A percentile compares a stretch with the other conserved stretches of the same genome.
Evolutionary conservation across 2,329 filamentous ascomycete genomes (phyloP).

Genomic region (Penicillium capsulatum): DNA sequence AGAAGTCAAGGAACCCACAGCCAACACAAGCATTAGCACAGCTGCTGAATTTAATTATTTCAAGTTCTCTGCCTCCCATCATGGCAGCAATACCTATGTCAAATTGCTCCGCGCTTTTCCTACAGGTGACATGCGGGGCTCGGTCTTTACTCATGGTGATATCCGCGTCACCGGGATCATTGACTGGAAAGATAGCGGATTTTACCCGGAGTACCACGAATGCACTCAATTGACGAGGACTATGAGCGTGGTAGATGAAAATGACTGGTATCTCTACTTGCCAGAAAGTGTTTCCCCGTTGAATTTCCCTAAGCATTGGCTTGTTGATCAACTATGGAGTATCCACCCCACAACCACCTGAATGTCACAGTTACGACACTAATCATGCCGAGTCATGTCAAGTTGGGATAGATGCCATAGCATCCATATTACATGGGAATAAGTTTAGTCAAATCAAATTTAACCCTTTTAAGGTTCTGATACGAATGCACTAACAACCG

Average conservation of each 20-base stretch:
- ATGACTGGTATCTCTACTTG: slow-evolving; percentile 29
- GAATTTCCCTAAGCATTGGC: slow-evolving; percentile 18
- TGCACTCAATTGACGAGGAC: slow-evolving; percentile 19
- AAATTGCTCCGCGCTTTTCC: no score
- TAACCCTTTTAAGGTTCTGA: no score
- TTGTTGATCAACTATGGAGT: slow-evolving; percentile 21
- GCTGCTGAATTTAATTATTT: background rate
- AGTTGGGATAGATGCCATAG: no score
- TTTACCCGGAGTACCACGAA: slow-evolving; percentile 30
- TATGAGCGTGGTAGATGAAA: slow-evolving; percentile 17
- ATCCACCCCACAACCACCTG: no score
- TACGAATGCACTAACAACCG: no score
- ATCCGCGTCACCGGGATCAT: slow-evolving; percentile 24
- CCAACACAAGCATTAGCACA: slow-evolving; percentile 1
- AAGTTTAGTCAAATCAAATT: no score
- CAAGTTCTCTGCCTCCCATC: background rate
- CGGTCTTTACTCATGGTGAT: slow-evolving; percentile 27
- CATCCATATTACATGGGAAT: no score
- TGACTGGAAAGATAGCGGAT: slow-evolving; percentile 31
- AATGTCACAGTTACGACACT: no score
- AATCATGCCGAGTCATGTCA: no score
- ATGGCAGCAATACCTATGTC: no score
- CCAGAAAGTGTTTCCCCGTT: slow-evolving; percentile 24
- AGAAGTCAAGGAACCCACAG: no score
- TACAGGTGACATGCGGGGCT: no score